Evolutionary conservation across 305 asterid genomes (phyloP).

Genomic region (Ruellia speciosa): DNA sequence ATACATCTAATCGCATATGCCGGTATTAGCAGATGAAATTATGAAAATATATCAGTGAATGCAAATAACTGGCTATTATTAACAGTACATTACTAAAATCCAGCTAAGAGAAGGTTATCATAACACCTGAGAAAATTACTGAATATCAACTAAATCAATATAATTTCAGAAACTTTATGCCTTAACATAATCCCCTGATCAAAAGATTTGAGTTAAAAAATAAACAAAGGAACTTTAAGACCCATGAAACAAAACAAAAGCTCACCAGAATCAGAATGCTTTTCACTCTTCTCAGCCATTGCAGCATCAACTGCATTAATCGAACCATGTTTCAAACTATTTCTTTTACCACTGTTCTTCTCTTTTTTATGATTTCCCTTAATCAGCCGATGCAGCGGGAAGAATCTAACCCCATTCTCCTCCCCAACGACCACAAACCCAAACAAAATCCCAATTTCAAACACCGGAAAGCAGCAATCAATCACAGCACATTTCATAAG

Average conservation of each 20-base stretch:
- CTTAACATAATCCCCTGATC: background rate
- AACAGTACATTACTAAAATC: background rate
- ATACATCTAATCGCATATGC: background rate
- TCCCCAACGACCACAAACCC: conserved; percentile 67
- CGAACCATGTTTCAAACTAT: conserved; percentile 32
- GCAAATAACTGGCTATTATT: background rate
- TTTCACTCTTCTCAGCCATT: conserved; percentile 29
- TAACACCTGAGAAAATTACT: background rate
- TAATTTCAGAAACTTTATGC: background rate
- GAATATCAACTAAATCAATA: background rate
- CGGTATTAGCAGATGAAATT: no score
- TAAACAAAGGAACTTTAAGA: conserved; percentile 1
- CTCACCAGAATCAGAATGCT: conserved; percentile 51
- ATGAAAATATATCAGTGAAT: background rate
- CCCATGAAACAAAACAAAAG: conserved; percentile 13
- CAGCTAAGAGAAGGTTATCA: background rate
- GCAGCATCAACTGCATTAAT: conserved; percentile 29
- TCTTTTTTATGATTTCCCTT: conserved; percentile 54
- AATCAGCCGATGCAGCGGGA: conserved; percentile 45
- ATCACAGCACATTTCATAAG: conserved; percentile 73
- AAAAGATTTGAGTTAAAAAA: background rate
- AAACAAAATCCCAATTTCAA: conserved; percentile 42
- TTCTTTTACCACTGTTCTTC: conserved; percentile 28
- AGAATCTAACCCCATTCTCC: conserved; percentile 71
- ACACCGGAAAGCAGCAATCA: conserved; percentile 59